phyloP scores from a whole-genome alignment of 768 basidiomycete species.

The Lentinula sp. region DNA sequence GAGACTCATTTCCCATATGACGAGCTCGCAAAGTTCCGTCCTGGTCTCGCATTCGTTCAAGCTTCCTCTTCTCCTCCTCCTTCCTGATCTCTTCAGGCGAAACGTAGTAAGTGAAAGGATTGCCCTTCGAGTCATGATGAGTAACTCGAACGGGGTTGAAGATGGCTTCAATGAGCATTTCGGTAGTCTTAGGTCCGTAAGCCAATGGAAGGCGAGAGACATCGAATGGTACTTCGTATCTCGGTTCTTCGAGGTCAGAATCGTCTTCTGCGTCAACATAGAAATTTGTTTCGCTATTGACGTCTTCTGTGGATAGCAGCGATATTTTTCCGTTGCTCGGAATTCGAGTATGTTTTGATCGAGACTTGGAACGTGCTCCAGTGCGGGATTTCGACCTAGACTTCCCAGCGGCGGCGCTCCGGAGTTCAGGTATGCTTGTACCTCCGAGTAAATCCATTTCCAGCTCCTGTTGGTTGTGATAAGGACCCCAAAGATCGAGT shows the following conservation, averaged over 20 bases:
- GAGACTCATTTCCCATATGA: not conserved
- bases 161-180: conserved; percentile 69
- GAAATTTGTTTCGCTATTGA: not conserved
- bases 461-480: conserved; percentile 29
- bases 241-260: not conserved
- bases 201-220: conserved; percentile 35
- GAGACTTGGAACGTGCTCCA: not conserved
- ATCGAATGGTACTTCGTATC: conserved; percentile 5
- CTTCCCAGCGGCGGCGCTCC: not conserved
- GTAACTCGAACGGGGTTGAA: conserved; percentile 65
- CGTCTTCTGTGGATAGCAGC: not conserved
- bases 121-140: conserved; percentile 8
- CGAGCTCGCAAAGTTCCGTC: not conserved
- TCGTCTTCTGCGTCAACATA: not conserved
- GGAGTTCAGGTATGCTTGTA: conserved; percentile 1
- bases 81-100: conserved; percentile 1
- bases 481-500: conserved; percentile 39
- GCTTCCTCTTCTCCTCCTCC: not conserved
- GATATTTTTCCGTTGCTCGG: not conserved
- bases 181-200: conserved; percentile 59
- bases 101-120: conserved; percentile 6
- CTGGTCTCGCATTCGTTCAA: not conserved
- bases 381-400: not conserved
- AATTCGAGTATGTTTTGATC: not conserved
- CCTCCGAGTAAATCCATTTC: conserved; percentile 29